Base-by-base conservation (phyloP, 768 basidiomycete species). In the Lactarius tabidus region DNA sequence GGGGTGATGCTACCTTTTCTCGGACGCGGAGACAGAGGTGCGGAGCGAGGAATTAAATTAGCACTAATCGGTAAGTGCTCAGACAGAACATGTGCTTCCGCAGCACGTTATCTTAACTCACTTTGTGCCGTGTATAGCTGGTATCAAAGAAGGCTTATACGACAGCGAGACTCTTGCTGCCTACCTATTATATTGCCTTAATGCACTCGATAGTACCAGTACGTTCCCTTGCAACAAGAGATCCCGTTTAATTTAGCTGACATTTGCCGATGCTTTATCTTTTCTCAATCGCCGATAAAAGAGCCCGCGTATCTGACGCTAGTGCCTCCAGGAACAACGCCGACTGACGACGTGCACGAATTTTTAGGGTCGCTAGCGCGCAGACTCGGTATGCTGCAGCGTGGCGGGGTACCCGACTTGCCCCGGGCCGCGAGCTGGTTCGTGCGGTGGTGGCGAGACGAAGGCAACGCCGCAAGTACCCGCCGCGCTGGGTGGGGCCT, bases 1-100 rank as follows among this genome's bases (percentile, higher is more conserved):
- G 97, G 97, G 2, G 91, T 98, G 55, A 98, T 98, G 95, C 80
- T 97, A 51, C 93, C 95, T 14, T 98, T 90, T 77, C 82, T 98
- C 35, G 97, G 97, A 1, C 84, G 80, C 64, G 97, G 97, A 6
- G 81, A 84, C 61, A 82, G 82, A 68, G 96, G 94, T 20, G 89
- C 93, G 58, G 97, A 99, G 76, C 82, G 92, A 72, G 96, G 92
- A 14, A 82, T 97, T 60, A 98, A 95, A 76, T 84, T 98, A 26
- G 95, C 93, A 56, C 78, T 98, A 64, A 98, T 97, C 52, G 91
- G 95, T 92, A 79, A 75, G 89, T 79, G 75, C 3, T 18, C 55
- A 15, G 58, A 10, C 43, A 33, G 26, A 26, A 20, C 23, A 31
- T 20, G 39, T 36, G 28, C 61, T 54, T 53, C 26, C 4, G 31